Percentiles rank a stretch among this genome's conserved stretches.
Evolutionary conservation across 1,139 yeast species (phyloP).

Genomic region (Blastobotrys ciferrii): DNA sequence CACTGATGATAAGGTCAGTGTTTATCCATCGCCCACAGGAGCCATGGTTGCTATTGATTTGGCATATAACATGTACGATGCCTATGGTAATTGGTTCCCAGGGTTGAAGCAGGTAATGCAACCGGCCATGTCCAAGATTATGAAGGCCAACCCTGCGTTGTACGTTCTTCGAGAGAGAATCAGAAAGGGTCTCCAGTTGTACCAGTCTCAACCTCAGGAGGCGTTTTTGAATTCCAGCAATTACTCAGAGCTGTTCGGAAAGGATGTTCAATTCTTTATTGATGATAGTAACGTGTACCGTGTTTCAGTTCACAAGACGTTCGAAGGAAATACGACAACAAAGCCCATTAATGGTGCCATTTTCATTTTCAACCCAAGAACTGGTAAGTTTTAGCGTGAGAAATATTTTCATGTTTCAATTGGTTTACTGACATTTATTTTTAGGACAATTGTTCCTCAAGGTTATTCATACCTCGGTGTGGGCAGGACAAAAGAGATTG

Average conservation of each 20-base stretch:
- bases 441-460: slow-evolving; percentile 80
- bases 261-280: slow-evolving; percentile 77
- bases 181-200: slow-evolving; percentile 87
- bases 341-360: slow-evolving; percentile 94
- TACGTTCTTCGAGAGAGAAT: slow-evolving; percentile 90
- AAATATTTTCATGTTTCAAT: background rate
- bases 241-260: slow-evolving; percentile 84
- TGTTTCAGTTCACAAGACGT: slow-evolving; percentile 89
- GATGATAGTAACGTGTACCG: slow-evolving; percentile 94
- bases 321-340: slow-evolving; percentile 89
- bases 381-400: slow-evolving; percentile 33
- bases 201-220: slow-evolving; percentile 92
- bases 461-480: slow-evolving; percentile 88
- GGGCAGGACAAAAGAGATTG: slow-evolving; percentile 96
- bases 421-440: slow-evolving; percentile 3
- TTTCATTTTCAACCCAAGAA: slow-evolving; percentile 82
- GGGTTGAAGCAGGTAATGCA: slow-evolving; percentile 88
- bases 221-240: slow-evolving; percentile 86
- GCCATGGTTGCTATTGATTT: slow-evolving; percentile 85
- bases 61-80: slow-evolving; percentile 94
- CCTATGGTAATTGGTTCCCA: slow-evolving; percentile 97
- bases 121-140: slow-evolving; percentile 88
- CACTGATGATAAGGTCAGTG: slow-evolving; percentile 79
- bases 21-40: slow-evolving; percentile 94
- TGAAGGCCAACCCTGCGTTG: slow-evolving; percentile 93